Evolutionary conservation across 768 basidiomycete genomes (phyloP), one percentile per base, ranked within the genome.

Genomic region (Calocybe indica): DNA sequence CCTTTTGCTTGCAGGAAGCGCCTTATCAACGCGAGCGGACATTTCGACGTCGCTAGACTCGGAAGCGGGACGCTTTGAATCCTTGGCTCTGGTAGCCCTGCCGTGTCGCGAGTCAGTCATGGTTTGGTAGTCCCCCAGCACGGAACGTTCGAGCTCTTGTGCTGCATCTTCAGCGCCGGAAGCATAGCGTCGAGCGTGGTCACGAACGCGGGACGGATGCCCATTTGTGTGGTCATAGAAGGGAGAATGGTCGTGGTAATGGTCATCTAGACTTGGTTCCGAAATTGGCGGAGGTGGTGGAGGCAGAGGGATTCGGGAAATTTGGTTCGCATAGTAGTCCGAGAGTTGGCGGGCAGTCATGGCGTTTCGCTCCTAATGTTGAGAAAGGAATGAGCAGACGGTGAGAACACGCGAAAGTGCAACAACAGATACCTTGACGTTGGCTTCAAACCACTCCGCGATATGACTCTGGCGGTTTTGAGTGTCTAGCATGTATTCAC

Each of bases 401-500:
- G 40, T 7, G 46, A 43, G 31, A 39, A 40, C 7, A 10, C 12
- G 40, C 15, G 46, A 63, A 32, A 15, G 22, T 1, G 42, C 12
- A 41, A 31, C 22, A 29, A 34, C 22, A 43, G 76, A 62, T 58
- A 89, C 88, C 57, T 80, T 66, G 47, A 81, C 67, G 59, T 76
- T 83, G 28, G 75, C 73, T 58, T 86, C 81, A 55, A 89, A 91
- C 72, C 79, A 86, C 41, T 80, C 75, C 50, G 82, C 83, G 5
- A 91, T 77, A 53, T 86, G 83, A 43, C 76, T 79, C 62, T 82
- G 79, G 43, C 88, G 79, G 59, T 81, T 82, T 58, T 83, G 80
- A 5, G 85, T 87, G 57, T 88, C 82, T 30, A 82, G 59, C 45
- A 80, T 72, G 56, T 91, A 92, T 48, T 79, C 79, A 45, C 74